Base-by-base conservation (phyloP, 2,329 filamentous ascomycete genomes). In the Aspergillus fructus region DNA sequence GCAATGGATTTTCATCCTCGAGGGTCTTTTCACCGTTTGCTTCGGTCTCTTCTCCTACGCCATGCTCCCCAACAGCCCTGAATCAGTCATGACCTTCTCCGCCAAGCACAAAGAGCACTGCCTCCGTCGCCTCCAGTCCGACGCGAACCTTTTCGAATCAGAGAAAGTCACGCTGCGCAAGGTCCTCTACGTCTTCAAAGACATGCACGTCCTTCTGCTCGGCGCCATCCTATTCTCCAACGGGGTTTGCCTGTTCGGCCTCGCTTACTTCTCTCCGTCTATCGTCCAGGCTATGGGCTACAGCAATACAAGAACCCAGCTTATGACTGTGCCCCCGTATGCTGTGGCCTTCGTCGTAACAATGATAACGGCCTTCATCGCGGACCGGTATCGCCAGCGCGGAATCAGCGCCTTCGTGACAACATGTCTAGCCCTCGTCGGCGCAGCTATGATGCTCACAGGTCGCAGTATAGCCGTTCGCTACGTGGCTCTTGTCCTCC, bases 21-120 rank as follows among this genome's bases (percentile, higher is more conserved):
- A 82, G 60, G 80, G 80, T 1, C 60, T 79, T 1, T 56, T 73
- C 1, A 59, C 59, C 15, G 57, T 61, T 21, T 79, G 79, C 4
- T 12, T 69, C 68, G 7, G 74, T 81, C 9, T 83, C 84, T 69
- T 83, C 79, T 68, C 55, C 30, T 62, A 53, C 39, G 23, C 56
- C 11, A 85, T 89, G 69, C 83, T 89, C n/a, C 79, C 86, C 53
- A 87, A 89, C 70, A 88, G 87, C 55, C 86, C 86, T 0, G 76
- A 79, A 34, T 86, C 80, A 0, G 83, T 85, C 3, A 77, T 76
- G 2, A 88, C 88, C 61, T 74, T 89, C 9, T 79, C 75, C 0
- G 74, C 82, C 2, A 66, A 75, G 2, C 79, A 83, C 60, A 76
- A 71, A 33, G 56, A 60, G 4, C 70, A 42, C 27, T 55, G 49